Evolutionary conservation across 306 rosid species (phyloP).

Genomic region (Trifolium dubium): DNA sequence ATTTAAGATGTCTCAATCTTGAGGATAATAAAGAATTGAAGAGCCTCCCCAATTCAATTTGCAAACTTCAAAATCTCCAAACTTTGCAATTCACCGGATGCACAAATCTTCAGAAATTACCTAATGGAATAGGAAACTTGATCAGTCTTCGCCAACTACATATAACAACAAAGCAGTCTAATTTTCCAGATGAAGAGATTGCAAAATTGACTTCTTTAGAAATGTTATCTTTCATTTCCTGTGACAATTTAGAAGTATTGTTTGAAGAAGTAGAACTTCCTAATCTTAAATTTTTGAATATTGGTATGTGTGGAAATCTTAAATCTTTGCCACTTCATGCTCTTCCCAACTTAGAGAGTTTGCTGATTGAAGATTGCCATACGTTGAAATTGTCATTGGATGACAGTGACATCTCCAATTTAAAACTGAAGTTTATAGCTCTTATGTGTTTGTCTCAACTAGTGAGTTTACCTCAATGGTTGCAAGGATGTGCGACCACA

Average conservation of each 20-base stretch:
- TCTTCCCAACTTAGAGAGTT: background rate
- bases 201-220: slow-evolving; percentile 21
- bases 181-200: background rate
- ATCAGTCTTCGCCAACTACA: background rate
- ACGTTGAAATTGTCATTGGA: background rate
- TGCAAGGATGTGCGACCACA: background rate
- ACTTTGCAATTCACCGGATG: background rate
- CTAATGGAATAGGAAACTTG: slow-evolving; percentile 13
- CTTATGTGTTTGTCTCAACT: background rate
- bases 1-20: slow-evolving; percentile 6
- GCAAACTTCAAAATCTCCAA: background rate
- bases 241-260: background rate
- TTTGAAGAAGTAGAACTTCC: slow-evolving; percentile 5
- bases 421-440: background rate
- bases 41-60: background rate
- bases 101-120: background rate
- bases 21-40: background rate
- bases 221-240: accelerated
- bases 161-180: slow-evolving; percentile 8
- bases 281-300: background rate
- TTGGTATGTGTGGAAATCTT: background rate
- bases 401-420: background rate
- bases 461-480: slow-evolving; percentile 20
- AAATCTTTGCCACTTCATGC: background rate
- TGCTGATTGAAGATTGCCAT: background rate